A percentile compares a stretch with the other conserved stretches of the same genome.
These are phyloP conservation scores for Sphaerostilbella broomeana DNA, from an alignment of 2,329 filamentous ascomycete species.

Conservation along the genomic window DNA sequence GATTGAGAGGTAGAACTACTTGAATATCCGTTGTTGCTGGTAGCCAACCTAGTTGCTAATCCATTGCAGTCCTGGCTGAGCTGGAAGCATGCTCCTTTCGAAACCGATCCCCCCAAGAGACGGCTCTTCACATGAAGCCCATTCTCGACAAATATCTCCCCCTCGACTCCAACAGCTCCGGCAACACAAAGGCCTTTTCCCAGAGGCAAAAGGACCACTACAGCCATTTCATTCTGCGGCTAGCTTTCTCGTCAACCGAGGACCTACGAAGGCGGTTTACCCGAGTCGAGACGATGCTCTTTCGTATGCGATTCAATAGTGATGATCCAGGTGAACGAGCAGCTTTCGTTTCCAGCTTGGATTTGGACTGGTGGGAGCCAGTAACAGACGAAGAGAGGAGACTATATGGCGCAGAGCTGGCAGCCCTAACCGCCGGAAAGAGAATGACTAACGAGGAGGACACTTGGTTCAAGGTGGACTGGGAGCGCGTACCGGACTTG, in stretches of 20 bases:
- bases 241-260: slow-evolving; percentile 88
- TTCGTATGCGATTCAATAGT: slow-evolving; percentile 71
- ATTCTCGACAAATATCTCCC: slow-evolving; percentile 83
- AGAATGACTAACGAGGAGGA: slow-evolving; percentile 59
- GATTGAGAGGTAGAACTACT: slow-evolving; percentile 60
- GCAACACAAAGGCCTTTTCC: slow-evolving; percentile 48
- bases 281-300: slow-evolving; percentile 82
- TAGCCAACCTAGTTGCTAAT: not conserved
- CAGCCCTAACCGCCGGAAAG: slow-evolving; percentile 37
- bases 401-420: slow-evolving; percentile 56
- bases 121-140: slow-evolving; percentile 73
- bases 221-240: slow-evolving; percentile 89
- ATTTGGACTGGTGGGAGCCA: slow-evolving; percentile 84
- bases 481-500: slow-evolving; percentile 85
- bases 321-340: slow-evolving; percentile 68
- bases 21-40: not conserved
- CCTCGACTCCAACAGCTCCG: slow-evolving; percentile 67
- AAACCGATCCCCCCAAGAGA: slow-evolving; percentile 80
- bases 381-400: slow-evolving; percentile 72
- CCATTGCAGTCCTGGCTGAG: slow-evolving; percentile 64
- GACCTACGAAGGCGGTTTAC: slow-evolving; percentile 82
- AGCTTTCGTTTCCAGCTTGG: slow-evolving; percentile 68
- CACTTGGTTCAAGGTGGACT: slow-evolving; percentile 93
- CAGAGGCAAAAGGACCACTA: slow-evolving; percentile 96
- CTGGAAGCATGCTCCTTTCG: slow-evolving; percentile 93